These are phyloP conservation scores for Pyrenula massariospora DNA, from an alignment of 495 filamentous ascomycete species.

Conservation along the genomic window DNA sequence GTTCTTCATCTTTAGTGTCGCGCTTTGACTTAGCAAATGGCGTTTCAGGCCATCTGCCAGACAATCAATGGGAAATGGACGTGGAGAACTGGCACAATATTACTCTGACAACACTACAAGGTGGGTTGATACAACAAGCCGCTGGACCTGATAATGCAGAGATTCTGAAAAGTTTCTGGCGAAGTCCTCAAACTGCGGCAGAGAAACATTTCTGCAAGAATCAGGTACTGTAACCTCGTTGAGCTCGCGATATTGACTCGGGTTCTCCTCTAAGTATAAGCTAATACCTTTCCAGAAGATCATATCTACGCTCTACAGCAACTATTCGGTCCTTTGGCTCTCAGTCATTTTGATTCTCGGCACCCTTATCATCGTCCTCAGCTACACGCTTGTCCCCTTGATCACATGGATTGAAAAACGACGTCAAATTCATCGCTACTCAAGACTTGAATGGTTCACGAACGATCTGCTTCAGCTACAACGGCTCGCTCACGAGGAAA, in stretches of 20 bases:
- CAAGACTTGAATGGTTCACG: conserved; percentile 5
- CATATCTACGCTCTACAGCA: conserved; percentile 1
- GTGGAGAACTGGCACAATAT: conserved; percentile 10
- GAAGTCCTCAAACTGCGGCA: not conserved
- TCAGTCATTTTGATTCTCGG: conserved; percentile 3
- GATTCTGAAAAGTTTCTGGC: not conserved
- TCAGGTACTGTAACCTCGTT: not conserved
- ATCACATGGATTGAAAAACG: not conserved
- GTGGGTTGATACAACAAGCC: conserved; percentile 3
- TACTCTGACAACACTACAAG: conserved; percentile 4
- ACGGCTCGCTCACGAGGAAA: conserved; percentile 5
- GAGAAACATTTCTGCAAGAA: not conserved
- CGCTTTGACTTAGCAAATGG: not conserved
- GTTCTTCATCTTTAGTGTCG: not conserved
- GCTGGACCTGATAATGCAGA: not conserved
- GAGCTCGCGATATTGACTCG: not conserved
- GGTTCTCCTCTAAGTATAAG: too few relatives aligned
- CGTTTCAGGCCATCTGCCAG: conserved; percentile 10
- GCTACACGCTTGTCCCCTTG: not conserved
- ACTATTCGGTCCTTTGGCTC: conserved; percentile 10
- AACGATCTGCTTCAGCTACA: conserved; percentile 7
- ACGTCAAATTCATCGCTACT: not conserved
- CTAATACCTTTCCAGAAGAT: conserved; percentile 6
- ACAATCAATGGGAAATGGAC: conserved; percentile 17
- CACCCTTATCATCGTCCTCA: not conserved